phyloP scores from a whole-genome alignment of 768 basidiomycete genomes.

The Boletus pseudo-olivaceus region DNA sequence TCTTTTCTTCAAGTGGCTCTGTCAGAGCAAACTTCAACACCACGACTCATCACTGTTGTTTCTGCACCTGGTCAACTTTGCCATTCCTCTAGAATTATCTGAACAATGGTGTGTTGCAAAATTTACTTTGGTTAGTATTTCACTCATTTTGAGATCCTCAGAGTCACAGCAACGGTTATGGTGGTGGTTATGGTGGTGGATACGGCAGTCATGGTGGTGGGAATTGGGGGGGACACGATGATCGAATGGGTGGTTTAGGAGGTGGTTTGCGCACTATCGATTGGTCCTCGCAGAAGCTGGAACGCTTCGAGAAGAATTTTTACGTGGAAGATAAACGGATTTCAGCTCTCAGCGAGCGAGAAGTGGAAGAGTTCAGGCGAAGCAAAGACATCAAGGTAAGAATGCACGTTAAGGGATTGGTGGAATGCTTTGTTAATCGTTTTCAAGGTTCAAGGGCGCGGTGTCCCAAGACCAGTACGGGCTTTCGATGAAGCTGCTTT shows the following conservation, averaged over 20 bases:
- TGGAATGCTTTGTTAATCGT: background rate
- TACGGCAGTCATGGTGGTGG: constrained; percentile 28
- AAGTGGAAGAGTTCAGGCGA: constrained; percentile 84
- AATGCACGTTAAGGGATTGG: background rate
- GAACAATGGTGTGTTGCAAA: constrained; percentile 19
- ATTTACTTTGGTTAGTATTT: background rate
- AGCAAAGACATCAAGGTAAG: constrained; percentile 83
- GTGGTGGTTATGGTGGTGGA: constrained; percentile 34
- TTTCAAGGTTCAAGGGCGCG: constrained; percentile 76
- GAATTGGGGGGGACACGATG: constrained; percentile 41
- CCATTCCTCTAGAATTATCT: background rate
- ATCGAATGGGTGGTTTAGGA: constrained; percentile 80
- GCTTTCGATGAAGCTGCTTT: constrained; percentile 94
- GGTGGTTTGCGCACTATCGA: constrained; percentile 79
- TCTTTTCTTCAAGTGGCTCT: constrained; percentile 16
- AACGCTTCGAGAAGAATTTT: constrained; percentile 97
- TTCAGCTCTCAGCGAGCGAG: constrained; percentile 68
- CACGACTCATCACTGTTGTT: constrained; percentile 17
- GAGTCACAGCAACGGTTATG: constrained; percentile 34
- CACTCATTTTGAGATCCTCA: constrained; percentile 7
- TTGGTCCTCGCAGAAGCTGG: constrained; percentile 71
- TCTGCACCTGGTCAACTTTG: background rate
- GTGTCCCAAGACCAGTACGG: constrained; percentile 85
- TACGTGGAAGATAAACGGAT: constrained; percentile 90
- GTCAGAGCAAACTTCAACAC: constrained; percentile 12